Percentiles rank a stretch among this genome's conserved stretches.
These are phyloP conservation scores for Colletotrichum magnum DNA, from an alignment of 2,329 filamentous ascomycete species.

Conservation along the genomic window DNA sequence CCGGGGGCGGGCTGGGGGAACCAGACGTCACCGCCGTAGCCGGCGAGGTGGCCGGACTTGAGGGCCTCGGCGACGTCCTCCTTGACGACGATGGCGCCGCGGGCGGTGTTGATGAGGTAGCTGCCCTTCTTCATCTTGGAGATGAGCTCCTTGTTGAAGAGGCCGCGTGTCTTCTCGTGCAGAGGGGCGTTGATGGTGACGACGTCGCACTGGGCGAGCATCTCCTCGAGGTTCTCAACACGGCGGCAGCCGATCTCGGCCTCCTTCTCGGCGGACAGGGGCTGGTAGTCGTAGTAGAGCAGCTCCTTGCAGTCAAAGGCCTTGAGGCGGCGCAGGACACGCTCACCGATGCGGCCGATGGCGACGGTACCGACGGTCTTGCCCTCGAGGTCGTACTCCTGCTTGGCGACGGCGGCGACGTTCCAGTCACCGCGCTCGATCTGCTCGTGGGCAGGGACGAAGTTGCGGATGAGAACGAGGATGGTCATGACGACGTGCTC, in stretches of 20 bases:
- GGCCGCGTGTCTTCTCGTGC: slow-evolving; percentile 95
- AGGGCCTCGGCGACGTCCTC: slow-evolving; percentile 97
- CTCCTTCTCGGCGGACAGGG: slow-evolving; percentile 86
- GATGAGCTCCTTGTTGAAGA: slow-evolving; percentile 99
- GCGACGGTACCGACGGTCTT: slow-evolving; percentile 99
- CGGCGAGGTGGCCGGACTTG: slow-evolving; percentile 90
- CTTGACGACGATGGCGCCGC: slow-evolving; percentile 99
- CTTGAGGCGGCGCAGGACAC: slow-evolving; percentile 95
- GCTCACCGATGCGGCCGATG: slow-evolving; percentile 97
- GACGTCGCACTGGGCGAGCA: slow-evolving; percentile 93
- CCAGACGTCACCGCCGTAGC: slow-evolving; percentile 93
- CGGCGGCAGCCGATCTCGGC: slow-evolving; percentile 95
- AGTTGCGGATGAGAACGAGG: slow-evolving; percentile 95
- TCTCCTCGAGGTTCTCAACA: slow-evolving; percentile 90
- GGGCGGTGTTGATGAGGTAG: slow-evolving; percentile 98
- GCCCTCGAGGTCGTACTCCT: slow-evolving; percentile 96
- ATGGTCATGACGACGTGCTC: slow-evolving; percentile 99
- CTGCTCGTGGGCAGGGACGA: slow-evolving; percentile 96
- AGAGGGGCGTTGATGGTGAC: slow-evolving; percentile 99
- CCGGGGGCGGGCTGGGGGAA: slow-evolving; percentile 96
- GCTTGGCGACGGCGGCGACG: slow-evolving; percentile 95
- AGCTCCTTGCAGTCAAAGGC: slow-evolving; percentile 99
- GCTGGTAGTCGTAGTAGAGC: slow-evolving; percentile 99
- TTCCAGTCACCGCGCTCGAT: slow-evolving; percentile 93
- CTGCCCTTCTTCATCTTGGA: slow-evolving; percentile 98